Conservation (phyloP, 2,329 filamentous ascomycete species). For the Penicillium sp. region DNA sequence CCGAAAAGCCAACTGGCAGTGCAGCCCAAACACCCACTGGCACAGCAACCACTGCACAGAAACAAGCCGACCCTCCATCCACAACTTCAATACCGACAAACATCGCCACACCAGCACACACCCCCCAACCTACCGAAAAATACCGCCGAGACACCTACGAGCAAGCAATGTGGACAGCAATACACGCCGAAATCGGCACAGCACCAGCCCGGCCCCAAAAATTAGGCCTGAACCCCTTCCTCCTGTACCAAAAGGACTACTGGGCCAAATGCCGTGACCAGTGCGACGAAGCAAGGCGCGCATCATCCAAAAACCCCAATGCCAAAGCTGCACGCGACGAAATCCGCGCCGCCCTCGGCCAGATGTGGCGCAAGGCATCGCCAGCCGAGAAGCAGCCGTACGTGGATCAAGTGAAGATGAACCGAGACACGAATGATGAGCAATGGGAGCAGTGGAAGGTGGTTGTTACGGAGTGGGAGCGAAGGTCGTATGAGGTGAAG, state of each 20-base stretch:
- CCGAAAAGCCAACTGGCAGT: conserved; percentile 51
- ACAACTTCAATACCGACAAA: background rate
- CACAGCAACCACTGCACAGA: conserved; percentile 13
- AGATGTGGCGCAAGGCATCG: conserved; percentile 80
- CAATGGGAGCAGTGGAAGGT: conserved; percentile 68
- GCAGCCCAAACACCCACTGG: conserved; percentile 14
- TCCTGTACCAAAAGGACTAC: conserved; percentile 77
- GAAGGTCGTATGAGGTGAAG: conserved; percentile 36
- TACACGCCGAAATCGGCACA: conserved; percentile 63
- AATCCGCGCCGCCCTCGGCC: conserved; percentile 77
- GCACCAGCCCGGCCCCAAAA: conserved; percentile 68
- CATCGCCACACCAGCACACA: conserved; percentile 6
- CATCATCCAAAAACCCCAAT: conserved; percentile 60
- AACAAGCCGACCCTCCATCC: conserved; percentile 7
- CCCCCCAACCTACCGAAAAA: conserved; percentile 17
- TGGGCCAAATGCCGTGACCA: conserved; percentile 60
- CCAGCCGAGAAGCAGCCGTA: conserved; percentile 71
- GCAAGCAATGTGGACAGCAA: conserved; percentile 53
- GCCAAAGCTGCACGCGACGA: conserved; percentile 67
- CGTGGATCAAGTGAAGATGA: conserved; percentile 65
- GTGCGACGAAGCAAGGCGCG: conserved; percentile 64
- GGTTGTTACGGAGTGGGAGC: conserved; percentile 53
- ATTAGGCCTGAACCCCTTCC: conserved; percentile 75
- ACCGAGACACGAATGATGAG: conserved; percentile 63
- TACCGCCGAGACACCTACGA: conserved; percentile 51